Base-by-base conservation (phyloP, 176 grass and related monocot genomes). In the Avena eriantha region DNA sequence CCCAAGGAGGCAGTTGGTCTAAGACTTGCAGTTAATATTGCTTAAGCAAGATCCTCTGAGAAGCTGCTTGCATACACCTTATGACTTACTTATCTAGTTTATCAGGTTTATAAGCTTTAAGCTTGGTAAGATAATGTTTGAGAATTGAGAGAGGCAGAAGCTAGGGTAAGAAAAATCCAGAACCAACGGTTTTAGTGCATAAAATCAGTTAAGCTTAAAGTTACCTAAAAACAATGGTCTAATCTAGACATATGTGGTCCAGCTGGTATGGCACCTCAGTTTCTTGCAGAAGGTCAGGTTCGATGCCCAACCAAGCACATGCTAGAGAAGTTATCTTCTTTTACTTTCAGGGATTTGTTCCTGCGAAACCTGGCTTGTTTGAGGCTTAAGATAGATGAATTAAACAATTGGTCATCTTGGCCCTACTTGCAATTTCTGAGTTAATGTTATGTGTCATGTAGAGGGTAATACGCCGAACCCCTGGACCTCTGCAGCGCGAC, bases 341-440 rank as follows among this genome's bases (percentile, higher is more conserved):
- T 70, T 70, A 70, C 35, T 70, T 70, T 43, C 67, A 70, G 35
- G 17, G 34, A 1, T 41, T 41, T 41, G 18, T 70, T 41, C 67
- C 18, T n/a, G 18, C 67, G 9, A 70, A 9, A 70, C 67, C 67
- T 70, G 8, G 35, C 35, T n/a, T 70, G 19, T 41, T n/a, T 60
- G 58, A 70, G 67, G 35, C 67, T 41, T 70, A 36, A 10, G 36
- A 70, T 67, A 70, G 67, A 39, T 70, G 67, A 36, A 41, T 21
- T n/a, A 70, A 69, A 70, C 18, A 43, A 11, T 41, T 0, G 17
- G 67, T 39, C 67, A 70, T 34, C 35, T 70, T 21, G 26, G 19
- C 35, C 67, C 67, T 70, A 43, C 67, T 70, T 70, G 67, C 67
- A 70, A 69, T 17, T 39, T 69, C 66, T 69, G 66, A 39, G 33